These are phyloP conservation scores for Coprinellus aureogranulatus DNA, from an alignment of 768 basidiomycete species.

Conservation along the genomic window DNA sequence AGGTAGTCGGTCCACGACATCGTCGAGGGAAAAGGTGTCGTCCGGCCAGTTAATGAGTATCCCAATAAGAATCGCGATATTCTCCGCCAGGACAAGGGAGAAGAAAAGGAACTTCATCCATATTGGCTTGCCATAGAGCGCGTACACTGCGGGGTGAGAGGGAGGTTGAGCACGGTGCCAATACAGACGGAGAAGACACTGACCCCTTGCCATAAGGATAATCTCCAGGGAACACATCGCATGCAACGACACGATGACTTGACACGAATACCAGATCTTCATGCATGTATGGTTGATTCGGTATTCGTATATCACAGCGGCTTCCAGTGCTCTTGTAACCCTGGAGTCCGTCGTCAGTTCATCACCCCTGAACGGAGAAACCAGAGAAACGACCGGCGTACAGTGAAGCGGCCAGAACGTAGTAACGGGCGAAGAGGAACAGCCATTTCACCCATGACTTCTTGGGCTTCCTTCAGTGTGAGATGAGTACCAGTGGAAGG, in stretches of 20 bases:
- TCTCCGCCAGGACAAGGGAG: constrained; percentile 17
- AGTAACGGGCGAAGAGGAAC: constrained; percentile 29
- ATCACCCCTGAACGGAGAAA: too few relatives aligned
- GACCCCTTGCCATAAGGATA: constrained; percentile 31
- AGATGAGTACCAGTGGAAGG: background rate
- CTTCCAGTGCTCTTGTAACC: constrained; percentile 12
- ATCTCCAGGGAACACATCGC: constrained; percentile 24
- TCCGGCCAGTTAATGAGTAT: constrained; percentile 13
- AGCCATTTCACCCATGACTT: constrained; percentile 32
- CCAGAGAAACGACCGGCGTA: constrained; percentile 13
- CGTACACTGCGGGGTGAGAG: constrained; percentile 32
- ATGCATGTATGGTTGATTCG: constrained; percentile 10
- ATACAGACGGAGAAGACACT: background rate
- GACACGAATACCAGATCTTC: constrained; percentile 21
- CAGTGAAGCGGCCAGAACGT: constrained; percentile 23
- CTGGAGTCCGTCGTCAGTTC: background rate
- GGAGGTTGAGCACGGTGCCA: background rate
- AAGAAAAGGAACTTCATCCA: constrained; percentile 20
- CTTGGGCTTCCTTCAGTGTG: constrained; percentile 21
- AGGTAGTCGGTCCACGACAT: constrained; percentile 17
- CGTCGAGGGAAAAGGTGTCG: constrained; percentile 9
- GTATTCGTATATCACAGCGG: constrained; percentile 11
- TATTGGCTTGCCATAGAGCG: constrained; percentile 24
- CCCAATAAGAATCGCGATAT: constrained; percentile 16
- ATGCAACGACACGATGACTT: constrained; percentile 24